phyloP scores from a whole-genome alignment of 106 monocot species.

The Allium sativum region DNA sequence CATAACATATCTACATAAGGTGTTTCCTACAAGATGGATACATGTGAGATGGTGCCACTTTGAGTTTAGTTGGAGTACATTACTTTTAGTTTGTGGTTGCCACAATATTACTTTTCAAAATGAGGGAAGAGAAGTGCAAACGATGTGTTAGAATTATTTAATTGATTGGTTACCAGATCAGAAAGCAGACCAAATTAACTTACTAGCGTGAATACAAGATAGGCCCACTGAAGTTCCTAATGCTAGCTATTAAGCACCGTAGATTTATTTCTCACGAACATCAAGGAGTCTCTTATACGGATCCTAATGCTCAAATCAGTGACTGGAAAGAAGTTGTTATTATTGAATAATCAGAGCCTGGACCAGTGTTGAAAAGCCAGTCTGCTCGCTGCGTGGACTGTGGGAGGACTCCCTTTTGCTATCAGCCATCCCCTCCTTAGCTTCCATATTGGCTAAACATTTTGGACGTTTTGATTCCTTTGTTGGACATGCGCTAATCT shows the following conservation, averaged over 20 bases:
- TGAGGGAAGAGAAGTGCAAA: too few relatives aligned
- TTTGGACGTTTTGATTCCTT: neutral
- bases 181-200: too few relatives aligned
- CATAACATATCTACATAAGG: too few relatives aligned
- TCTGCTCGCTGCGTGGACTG: slow-evolving; percentile 99
- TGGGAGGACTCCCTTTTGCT: slow-evolving; percentile 96
- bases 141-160: too few relatives aligned
- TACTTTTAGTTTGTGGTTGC: too few relatives aligned
- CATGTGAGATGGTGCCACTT: too few relatives aligned
- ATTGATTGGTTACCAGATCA: too few relatives aligned
- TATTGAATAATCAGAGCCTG: slow-evolving; percentile 64
- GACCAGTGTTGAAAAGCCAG: slow-evolving; percentile 77
- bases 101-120: too few relatives aligned
- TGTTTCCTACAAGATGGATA: too few relatives aligned
- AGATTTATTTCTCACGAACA: slow-evolving; percentile 78
- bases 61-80: too few relatives aligned
- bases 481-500: too few relatives aligned
- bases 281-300: slow-evolving; percentile 59
- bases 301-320: slow-evolving; percentile 52
- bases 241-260: slow-evolving; percentile 69
- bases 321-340: slow-evolving; percentile 92
- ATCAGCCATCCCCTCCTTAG: slow-evolving; percentile 56
- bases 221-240: slow-evolving; percentile 72
- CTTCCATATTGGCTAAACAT: neutral
- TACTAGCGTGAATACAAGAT: too few relatives aligned